Conservation (phyloP, 2,329 filamentous ascomycete species). For the Aspergillus eucalypticola region DNA sequence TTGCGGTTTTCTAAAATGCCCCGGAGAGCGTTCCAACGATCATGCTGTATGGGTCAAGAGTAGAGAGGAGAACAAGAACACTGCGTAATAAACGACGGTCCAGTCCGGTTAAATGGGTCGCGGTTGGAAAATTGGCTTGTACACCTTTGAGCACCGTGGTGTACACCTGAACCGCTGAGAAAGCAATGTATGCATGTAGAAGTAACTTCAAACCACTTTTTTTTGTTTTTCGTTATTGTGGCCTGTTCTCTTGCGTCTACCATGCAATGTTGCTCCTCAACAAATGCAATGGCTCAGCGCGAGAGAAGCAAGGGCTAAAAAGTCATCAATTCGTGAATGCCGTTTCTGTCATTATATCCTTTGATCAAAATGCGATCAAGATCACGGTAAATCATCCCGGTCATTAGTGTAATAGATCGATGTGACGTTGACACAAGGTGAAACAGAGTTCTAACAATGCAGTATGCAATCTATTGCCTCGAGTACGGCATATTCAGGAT, state of each 20-base stretch:
- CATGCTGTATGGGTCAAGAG: conserved; percentile 6
- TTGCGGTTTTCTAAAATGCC: background rate
- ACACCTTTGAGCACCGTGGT: background rate
- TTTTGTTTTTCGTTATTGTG: background rate
- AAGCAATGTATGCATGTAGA: background rate
- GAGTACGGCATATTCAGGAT: conserved; percentile 40
- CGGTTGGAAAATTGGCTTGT: background rate
- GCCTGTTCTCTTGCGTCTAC: background rate
- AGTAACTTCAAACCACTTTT: background rate
- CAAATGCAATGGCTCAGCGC: background rate
- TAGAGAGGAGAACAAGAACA: conserved; percentile 1
- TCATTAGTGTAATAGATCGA: conserved; percentile 30
- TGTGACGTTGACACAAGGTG: conserved; percentile 25
- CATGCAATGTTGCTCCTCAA: background rate
- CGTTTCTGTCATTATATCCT: conserved; percentile 37
- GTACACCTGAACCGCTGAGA: background rate
- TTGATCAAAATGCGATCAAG: conserved; percentile 15
- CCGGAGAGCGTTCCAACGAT: background rate
- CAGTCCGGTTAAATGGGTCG: conserved; percentile 5
- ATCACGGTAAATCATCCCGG: conserved; percentile 28
- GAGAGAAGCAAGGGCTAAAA: background rate
- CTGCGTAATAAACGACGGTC: background rate
- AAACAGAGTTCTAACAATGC: conserved; percentile 19
- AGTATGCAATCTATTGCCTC: conserved; percentile 24
- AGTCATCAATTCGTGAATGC: conserved; percentile 29